Conservation (phyloP, 2,329 filamentous ascomycete genomes). For the Sphaerostilbella broomeana region DNA sequence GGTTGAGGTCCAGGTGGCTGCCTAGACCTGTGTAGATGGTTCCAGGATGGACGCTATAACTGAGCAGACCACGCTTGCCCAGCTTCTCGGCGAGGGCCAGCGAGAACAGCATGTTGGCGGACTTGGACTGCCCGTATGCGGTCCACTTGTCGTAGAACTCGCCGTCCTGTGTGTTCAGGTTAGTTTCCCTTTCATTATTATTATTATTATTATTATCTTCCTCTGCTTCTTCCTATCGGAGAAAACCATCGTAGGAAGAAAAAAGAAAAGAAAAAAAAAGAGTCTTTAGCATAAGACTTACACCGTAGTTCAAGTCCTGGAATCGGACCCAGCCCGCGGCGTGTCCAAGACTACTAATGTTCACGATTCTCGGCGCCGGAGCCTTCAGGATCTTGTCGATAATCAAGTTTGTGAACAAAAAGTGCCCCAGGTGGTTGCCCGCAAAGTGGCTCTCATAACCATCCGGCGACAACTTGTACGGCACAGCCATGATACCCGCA, state of each 20-base stretch:
- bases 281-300: constrained; percentile 17
- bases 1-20: constrained; percentile 18
- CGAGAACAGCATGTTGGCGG: constrained; percentile 31
- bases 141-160: constrained; percentile 26
- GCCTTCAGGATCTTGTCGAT: constrained; percentile 35
- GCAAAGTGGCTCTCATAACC: constrained; percentile 39
- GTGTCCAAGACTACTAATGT: constrained; percentile 31
- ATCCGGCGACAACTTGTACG: constrained; percentile 28
- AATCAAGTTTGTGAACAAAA: constrained; percentile 39
- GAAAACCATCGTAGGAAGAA: no score
- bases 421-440: constrained; percentile 41
- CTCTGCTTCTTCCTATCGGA: no score
- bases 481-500: constrained; percentile 35
- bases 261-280: no score
- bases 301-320: constrained; percentile 27
- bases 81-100: constrained; percentile 27
- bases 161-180: constrained; percentile 19
- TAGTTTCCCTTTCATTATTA: no score
- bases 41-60: constrained; percentile 31
- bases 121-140: constrained; percentile 34
- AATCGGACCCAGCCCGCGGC: constrained; percentile 25
- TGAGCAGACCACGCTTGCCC: constrained; percentile 22
- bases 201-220: no score
- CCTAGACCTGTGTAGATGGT: constrained; percentile 21
- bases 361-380: constrained; percentile 32